phyloP scores from a whole-genome alignment of 1,139 yeast species.

The Groenewaldozyma auringiensis region DNA sequence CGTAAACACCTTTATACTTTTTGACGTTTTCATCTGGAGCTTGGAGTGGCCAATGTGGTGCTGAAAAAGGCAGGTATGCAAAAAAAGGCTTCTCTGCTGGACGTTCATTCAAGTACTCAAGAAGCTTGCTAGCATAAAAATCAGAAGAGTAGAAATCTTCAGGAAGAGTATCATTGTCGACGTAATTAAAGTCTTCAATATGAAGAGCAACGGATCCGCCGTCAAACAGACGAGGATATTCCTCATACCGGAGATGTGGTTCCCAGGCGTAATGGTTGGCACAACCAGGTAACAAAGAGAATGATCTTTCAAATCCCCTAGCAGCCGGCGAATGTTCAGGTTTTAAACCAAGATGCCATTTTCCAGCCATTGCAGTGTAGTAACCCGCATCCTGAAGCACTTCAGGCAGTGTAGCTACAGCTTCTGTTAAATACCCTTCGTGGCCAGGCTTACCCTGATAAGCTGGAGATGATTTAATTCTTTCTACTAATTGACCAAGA shows the following conservation, averaged over 20 bases:
- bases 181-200: slow-evolving; percentile 34
- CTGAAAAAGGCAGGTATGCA: slow-evolving; percentile 47
- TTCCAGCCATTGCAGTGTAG: slow-evolving; percentile 46
- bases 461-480: slow-evolving; percentile 27
- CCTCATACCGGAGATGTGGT: slow-evolving; percentile 29
- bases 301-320: slow-evolving; percentile 46
- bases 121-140: slow-evolving; percentile 39
- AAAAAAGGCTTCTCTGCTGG: slow-evolving; percentile 40
- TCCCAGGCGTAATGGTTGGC: slow-evolving; percentile 50
- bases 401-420: slow-evolving; percentile 49
- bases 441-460: slow-evolving; percentile 42
- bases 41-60: slow-evolving; percentile 59
- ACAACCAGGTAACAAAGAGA: slow-evolving; percentile 48
- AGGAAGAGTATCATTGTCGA: slow-evolving; percentile 32
- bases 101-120: slow-evolving; percentile 31
- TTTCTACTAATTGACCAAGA: slow-evolving; percentile 51
- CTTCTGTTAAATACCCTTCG: slow-evolving; percentile 46
- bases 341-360: slow-evolving; percentile 50
- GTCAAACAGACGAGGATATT: slow-evolving; percentile 14
- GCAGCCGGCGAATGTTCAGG: slow-evolving; percentile 44
- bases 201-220: slow-evolving; percentile 24
- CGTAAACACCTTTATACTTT: slow-evolving; percentile 44
- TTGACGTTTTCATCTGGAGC: slow-evolving; percentile 43
- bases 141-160: slow-evolving; percentile 44
- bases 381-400: slow-evolving; percentile 42